Evolutionary conservation across 2,329 filamentous ascomycete genomes (phyloP).

Genomic region (Cladosporium sphaerospermum): DNA sequence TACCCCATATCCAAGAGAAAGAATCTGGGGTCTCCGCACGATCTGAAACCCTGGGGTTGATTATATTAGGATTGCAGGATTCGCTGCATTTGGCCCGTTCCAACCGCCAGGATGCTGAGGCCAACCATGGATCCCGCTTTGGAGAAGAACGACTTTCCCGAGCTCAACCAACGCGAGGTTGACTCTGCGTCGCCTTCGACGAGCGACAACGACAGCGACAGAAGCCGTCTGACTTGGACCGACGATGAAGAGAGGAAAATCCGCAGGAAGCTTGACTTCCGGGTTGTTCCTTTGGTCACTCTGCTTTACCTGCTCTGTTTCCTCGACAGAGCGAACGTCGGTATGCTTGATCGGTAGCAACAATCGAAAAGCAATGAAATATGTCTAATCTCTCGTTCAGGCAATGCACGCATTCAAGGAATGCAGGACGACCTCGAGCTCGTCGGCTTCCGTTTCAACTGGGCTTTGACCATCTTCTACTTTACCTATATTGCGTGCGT

Average conservation of each 20-base stretch:
- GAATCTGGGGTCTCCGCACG: slow-evolving; percentile 9
- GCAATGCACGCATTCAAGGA: slow-evolving; percentile 25
- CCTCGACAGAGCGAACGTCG: slow-evolving; percentile 43
- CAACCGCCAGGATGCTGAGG: neutral
- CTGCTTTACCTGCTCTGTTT: slow-evolving; percentile 55
- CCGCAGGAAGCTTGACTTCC: slow-evolving; percentile 48
- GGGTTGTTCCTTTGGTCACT: slow-evolving; percentile 54
- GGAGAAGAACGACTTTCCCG: slow-evolving; percentile 6
- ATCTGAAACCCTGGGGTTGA: slow-evolving; percentile 1
- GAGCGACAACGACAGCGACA: slow-evolving; percentile 4
- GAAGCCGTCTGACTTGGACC: slow-evolving; percentile 7
- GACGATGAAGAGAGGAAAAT: slow-evolving; percentile 38
- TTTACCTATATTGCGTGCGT: slow-evolving; percentile 30
- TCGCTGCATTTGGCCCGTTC: slow-evolving; percentile 4
- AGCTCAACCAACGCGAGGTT: slow-evolving; percentile 2
- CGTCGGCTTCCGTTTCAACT: slow-evolving; percentile 29
- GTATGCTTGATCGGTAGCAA: slow-evolving; percentile 31
- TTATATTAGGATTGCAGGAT: slow-evolving; percentile 6
- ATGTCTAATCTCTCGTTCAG: neutral
- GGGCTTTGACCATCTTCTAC: slow-evolving; percentile 35
- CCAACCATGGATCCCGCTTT: slow-evolving; percentile 1
- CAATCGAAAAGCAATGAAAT: neutral
- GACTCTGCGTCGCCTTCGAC: slow-evolving; percentile 7
- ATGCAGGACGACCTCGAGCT: slow-evolving; percentile 38
- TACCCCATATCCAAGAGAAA: slow-evolving; percentile 8